Base-by-base conservation (phyloP, 1,139 yeast genomes). In the Hemisphaericaspora xylanilytica region DNA sequence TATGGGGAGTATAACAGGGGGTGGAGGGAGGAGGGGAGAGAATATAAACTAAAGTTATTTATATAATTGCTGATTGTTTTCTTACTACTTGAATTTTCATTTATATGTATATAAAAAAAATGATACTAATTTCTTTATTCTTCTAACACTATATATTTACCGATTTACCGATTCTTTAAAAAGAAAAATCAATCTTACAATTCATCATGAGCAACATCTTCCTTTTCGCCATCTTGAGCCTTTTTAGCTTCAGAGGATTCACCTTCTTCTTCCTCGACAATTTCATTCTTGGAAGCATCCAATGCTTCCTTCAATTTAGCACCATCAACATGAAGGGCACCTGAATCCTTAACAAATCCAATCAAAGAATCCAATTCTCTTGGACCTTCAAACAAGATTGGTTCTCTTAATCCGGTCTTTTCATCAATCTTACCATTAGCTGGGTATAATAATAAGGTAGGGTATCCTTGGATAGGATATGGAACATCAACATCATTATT, bases 391-490 rank as follows among this genome's bases (percentile, higher is more conserved):
- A 73, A 90, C 36, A 73, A 68, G 49, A 89, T 62, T 49, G 97
- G 95, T 51, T 77, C 73, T 65, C 75, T 70, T 45, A 70, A 48
- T 26, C 77, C 77, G 36, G 75, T 67, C 50, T 59, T 57, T 44
- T 79, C 70, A 53, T 78, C 78, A 61, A 85, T 74, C 59, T 83
- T 81, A 53, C 94, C 95, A 48, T 70, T 66, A 49, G 97, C 98
- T 59, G 96, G 96, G 75, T 81, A 92, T 50, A 92, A 75, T 61
- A 86, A 75, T 55, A 92, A 73, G 43, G 98, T 92, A 65, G 98
- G 98, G 78, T 87, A 92, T 45, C 97, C 97, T 52, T 78, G 73
- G 53, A 92, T 83, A 37, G 79, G 80, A 40, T 54, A 44, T 20
- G 71, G 65, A 45, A 85, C 83, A 41, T 81, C 83, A 46, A 90